Evolutionary conservation across 345 rosid genomes (phyloP), one percentile per base, ranked within the genome.

Genomic region (Microthlaspi erraticum): DNA sequence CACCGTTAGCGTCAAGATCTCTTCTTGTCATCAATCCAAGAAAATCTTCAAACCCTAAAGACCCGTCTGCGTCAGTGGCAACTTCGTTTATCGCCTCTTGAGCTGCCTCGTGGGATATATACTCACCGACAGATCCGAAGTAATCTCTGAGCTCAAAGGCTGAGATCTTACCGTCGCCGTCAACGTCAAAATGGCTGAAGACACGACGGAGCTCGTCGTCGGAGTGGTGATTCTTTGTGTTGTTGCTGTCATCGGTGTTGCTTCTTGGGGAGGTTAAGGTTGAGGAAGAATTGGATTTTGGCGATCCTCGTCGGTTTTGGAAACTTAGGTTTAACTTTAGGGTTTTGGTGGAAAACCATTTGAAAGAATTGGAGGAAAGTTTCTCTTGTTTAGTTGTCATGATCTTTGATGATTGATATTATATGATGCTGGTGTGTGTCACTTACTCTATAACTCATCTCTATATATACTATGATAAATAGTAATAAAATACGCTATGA

Each of bases 101-200:
- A 41, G 90, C 97, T 33, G 79, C 83, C 44, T 84, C 85, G 12
- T 76, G 68, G 1, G 97, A 80, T 71, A 93, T 72, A 79, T 79
- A 64, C 74, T 91, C 98, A 14, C 97, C 98, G 16, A 86, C 66
- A 2, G 97, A 89, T 0, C 78, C 85, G 36, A 93, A 91, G 75
- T 80, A 89, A 2, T 82, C 64, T 57, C 87, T 78, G 8, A 93
- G 87, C 68, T 91, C 98, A 1, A 72, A 61, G 23, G 91, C 85
- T 8, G 97, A 85, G 60, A 93, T 86, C 78, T 84, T 87, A 0
- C 93, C 96, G 42, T 91, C 97, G 0, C 91, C 87, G 29, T 93
- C 81, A 0, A 71, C 37, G 54, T 93, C 97, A n/a, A 91, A 91
- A 52, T 69, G 75, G 55, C 77, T 69, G 68, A 93, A 93, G 5